Base-by-base conservation (phyloP, 177 flowering plant species). In the Vitis hybrid region DNA sequence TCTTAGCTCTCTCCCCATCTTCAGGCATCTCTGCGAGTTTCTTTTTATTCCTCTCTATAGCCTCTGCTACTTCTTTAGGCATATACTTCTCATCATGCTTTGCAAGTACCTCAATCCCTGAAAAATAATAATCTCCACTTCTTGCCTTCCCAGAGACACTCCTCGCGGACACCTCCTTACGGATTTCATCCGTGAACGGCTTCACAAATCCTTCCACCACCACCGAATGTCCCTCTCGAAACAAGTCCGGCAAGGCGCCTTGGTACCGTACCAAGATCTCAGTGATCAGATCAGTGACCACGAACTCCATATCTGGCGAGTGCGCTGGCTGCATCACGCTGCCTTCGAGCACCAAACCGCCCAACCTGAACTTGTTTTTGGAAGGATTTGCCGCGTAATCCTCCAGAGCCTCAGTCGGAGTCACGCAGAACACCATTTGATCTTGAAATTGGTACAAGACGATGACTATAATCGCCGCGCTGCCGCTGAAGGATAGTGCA, bases 11-110 rank as follows among this genome's bases (percentile, higher is more conserved):
- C 58, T 70, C 70, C 11, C 65, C 68, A 18, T 48, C 81, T 54
- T 79, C 78, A 48, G 78, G 27, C 70, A 6, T 75, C 78, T 35
- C 46, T 6, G 46, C 46, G 7, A 35, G 46, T 6, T 35, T 35
- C 46, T 86, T 86, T 78, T 86, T 94, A 65, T 94, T 94, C 87
- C 82, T 90, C 85, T 92, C 97, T 5, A 94, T 77, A 2, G 92
- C 97, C 10, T 76, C 80, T 0, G 97, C 98, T 12, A 94, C 93
- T 67, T 94, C 98, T 27, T 70, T 49, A 0, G 97, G 97, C 97
- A 94, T 94, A 72, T 94, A 94, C 86, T 94, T 94, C 86, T 92
- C 97, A 51, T 94, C 98, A 59, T 94, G 98, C 87, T 94, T 94
- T 1, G 97, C 98, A 60, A 94, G 83, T 17, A 94, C 98, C 81